phyloP scores from a whole-genome alignment of 2,329 filamentous ascomycete genomes.

The Pseudogymnoascus sp. region DNA sequence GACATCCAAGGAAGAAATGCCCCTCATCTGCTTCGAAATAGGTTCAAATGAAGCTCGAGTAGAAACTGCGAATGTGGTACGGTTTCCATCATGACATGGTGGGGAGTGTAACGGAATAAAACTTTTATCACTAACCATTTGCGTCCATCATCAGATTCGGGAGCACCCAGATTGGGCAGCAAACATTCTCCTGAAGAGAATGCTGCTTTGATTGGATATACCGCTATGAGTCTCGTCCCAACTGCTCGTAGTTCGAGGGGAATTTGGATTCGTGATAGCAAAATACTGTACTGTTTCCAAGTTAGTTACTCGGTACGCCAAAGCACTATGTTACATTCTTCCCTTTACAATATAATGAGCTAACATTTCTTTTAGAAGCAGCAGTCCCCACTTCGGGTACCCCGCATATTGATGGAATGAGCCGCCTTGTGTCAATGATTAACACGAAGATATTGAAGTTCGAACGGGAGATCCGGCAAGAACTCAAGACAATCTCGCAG shows the following conservation, averaged over 20 bases:
- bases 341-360: no score
- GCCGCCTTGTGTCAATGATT: no score
- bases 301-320: background rate
- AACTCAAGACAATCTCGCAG: no score
- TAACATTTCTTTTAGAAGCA: no score
- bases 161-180: background rate
- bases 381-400: no score
- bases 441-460: no score
- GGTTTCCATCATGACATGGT: conserved; percentile 59
- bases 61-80: conserved; percentile 82
- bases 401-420: no score
- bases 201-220: background rate
- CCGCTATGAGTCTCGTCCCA: background rate
- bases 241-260: background rate
- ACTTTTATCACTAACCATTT: conserved; percentile 15
- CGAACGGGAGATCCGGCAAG: no score
- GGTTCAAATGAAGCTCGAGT: conserved; percentile 64
- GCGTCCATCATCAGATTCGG: background rate
- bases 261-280: background rate
- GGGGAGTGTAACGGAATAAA: conserved; percentile 5
- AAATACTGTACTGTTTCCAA: conserved; percentile 1
- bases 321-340: background rate
- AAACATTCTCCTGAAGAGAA: background rate
- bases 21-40: conserved; percentile 60
- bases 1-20: conserved; percentile 67